phyloP scores from a whole-genome alignment of 495 filamentous ascomycete species.

The Xylaria nigripes region DNA sequence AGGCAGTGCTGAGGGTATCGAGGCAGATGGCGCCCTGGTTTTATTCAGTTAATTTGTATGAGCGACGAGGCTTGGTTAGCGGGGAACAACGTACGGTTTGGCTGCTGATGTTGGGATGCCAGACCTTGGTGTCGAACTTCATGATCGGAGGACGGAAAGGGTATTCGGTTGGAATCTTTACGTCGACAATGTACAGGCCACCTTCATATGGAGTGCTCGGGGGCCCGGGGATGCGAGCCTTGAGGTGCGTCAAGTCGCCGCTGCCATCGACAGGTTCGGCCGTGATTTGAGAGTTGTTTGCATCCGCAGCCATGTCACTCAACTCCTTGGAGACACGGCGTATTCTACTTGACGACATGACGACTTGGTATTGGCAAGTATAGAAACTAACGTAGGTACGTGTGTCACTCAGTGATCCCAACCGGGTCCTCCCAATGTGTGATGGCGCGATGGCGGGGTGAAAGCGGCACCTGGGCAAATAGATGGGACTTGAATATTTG shows the following conservation, averaged over 20 bases:
- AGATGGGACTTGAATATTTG: too few relatives aligned
- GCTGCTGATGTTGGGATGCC: constrained; percentile 96
- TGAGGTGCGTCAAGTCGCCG: constrained; percentile 75
- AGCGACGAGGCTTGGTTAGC: background rate
- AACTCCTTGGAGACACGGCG: constrained; percentile 91
- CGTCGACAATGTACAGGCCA: constrained; percentile 74
- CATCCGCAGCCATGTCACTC: constrained; percentile 71
- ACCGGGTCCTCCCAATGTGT: background rate
- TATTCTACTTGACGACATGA: constrained; percentile 67
- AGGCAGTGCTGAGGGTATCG: constrained; percentile 80
- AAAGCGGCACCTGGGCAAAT: too few relatives aligned
- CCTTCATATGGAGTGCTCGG: constrained; percentile 93
- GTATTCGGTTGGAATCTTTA: constrained; percentile 80
- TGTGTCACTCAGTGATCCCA: background rate
- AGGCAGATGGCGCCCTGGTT: constrained; percentile 93
- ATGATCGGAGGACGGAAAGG: constrained; percentile 89
- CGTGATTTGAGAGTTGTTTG: constrained; percentile 55
- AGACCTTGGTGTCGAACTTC: constrained; percentile 91
- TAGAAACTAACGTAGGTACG: background rate
- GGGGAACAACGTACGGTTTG: constrained; percentile 62
- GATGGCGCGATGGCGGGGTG: background rate
- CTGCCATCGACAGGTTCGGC: constrained; percentile 54
- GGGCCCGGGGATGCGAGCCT: constrained; percentile 76
- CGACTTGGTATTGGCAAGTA: background rate
- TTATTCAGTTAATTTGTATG: background rate